These are phyloP conservation scores for Arthrinium phaeospermum DNA, from an alignment of 2,329 filamentous ascomycete genomes.

Conservation along the genomic window DNA sequence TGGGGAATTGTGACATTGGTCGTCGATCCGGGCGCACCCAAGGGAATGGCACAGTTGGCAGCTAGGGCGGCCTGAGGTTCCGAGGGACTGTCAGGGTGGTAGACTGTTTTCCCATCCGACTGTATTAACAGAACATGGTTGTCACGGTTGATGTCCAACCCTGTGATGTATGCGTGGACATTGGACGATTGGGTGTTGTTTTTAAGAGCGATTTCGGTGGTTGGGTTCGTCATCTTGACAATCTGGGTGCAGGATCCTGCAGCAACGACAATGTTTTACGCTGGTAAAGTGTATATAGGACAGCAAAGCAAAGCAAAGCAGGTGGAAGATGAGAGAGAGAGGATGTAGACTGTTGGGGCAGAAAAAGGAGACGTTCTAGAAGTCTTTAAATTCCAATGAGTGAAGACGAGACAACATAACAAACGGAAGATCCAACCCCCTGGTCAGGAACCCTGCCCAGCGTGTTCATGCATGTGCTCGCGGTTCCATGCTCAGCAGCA, in stretches of 20 bases:
- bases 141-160: slow-evolving; percentile 64
- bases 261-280: not conserved
- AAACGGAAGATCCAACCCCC: not conserved
- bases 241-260: not conserved
- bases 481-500: slow-evolving; percentile 13
- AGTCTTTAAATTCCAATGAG: slow-evolving; percentile 14
- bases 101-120: slow-evolving; percentile 68
- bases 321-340: not conserved
- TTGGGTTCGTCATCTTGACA: slow-evolving; percentile 44
- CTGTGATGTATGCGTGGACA: slow-evolving; percentile 75
- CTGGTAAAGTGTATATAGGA: slow-evolving; percentile 1
- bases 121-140: slow-evolving; percentile 66
- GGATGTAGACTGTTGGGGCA: not conserved
- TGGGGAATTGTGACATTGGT: slow-evolving; percentile 70
- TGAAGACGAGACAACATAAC: slow-evolving; percentile 7
- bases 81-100: slow-evolving; percentile 67
- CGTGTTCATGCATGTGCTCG: slow-evolving; percentile 18
- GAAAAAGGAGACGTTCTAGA: not conserved
- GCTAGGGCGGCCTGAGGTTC: slow-evolving; percentile 55
- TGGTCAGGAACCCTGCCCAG: slow-evolving; percentile 13
- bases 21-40: slow-evolving; percentile 66
- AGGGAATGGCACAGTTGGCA: slow-evolving; percentile 65
- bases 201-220: slow-evolving; percentile 65
- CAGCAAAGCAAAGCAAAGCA: not conserved
- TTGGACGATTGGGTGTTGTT: slow-evolving; percentile 68